These are phyloP conservation scores for Fusarium hostae DNA, from an alignment of 2,329 filamentous ascomycete species.

Conservation along the genomic window DNA sequence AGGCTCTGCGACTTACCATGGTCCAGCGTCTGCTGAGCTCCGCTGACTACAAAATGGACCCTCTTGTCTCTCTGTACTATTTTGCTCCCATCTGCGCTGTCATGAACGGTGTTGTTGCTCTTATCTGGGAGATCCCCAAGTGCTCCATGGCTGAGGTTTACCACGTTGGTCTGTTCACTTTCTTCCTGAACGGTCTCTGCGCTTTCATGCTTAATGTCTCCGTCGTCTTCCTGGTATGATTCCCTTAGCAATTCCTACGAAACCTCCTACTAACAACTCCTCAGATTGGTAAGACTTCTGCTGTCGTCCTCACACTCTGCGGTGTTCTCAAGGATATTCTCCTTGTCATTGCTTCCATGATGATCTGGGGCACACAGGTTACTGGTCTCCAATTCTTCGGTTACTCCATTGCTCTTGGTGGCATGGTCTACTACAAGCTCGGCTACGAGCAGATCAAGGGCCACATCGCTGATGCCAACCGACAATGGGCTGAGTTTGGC, in stretches of 20 bases:
- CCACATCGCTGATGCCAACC: constrained; percentile 76
- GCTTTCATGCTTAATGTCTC: constrained; percentile 87
- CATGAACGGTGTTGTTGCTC: constrained; percentile 80
- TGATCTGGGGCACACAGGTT: constrained; percentile 83
- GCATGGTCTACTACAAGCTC: constrained; percentile 86
- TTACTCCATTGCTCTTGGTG: constrained; percentile 81
- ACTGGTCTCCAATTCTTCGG: constrained; percentile 83
- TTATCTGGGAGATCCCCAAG: constrained; percentile 78
- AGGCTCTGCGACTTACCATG: constrained; percentile 85
- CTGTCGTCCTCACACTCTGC: constrained; percentile 85
- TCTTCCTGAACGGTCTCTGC: constrained; percentile 80
- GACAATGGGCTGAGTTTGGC: constrained; percentile 89
- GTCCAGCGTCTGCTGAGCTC: constrained; percentile 85
- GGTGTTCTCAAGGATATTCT: constrained; percentile 91
- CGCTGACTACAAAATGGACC: constrained; percentile 91
- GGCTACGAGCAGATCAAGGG: constrained; percentile 85
- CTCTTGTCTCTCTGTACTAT: constrained; percentile 88
- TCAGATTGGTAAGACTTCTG: constrained; percentile 88
- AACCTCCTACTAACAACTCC: constrained; percentile 41
- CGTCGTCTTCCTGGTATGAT: constrained; percentile 83
- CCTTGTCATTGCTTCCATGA: constrained; percentile 81
- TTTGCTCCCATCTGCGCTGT: constrained; percentile 85
- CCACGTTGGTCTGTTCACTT: constrained; percentile 76
- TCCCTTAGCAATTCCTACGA: too few relatives aligned
- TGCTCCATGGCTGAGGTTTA: constrained; percentile 77